phyloP scores from a whole-genome alignment of 169 alveolate species.

The Plasmodium adleri region DNA sequence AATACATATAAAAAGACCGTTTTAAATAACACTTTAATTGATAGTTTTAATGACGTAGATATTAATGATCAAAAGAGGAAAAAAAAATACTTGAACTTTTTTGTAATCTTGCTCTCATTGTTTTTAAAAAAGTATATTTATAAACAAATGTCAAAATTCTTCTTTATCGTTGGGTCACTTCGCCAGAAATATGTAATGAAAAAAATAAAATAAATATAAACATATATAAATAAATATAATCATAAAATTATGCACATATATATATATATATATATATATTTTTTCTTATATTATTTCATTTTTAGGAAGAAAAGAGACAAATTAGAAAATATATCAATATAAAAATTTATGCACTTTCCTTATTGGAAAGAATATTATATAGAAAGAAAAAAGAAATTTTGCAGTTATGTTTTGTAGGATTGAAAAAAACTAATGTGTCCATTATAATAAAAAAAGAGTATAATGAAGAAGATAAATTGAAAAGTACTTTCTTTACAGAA shows the following conservation, averaged over 20 bases:
- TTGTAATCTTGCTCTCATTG: slow-evolving; percentile 31
- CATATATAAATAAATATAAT: background rate
- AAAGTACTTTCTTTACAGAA: background rate
- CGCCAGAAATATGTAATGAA: slow-evolving; percentile 24
- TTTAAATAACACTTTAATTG: slow-evolving; percentile 48
- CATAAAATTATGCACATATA: too few species aligned
- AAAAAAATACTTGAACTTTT: slow-evolving; percentile 56
- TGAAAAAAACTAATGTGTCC: background rate
- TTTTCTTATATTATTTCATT: background rate
- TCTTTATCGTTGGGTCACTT: slow-evolving; percentile 35
- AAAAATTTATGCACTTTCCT: slow-evolving; percentile 23
- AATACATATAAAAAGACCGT: slow-evolving; percentile 11
- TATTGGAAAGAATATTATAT: slow-evolving; percentile 25
- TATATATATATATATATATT: background rate
- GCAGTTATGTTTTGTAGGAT: background rate
- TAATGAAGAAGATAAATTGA: background rate
- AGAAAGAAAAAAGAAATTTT: background rate
- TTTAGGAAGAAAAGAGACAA: slow-evolving; percentile 39
- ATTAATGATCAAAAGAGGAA: slow-evolving; percentile 48
- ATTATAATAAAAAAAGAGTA: background rate
- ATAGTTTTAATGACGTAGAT: slow-evolving; percentile 54
- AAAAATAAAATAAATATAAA: background rate
- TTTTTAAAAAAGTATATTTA: slow-evolving; percentile 41
- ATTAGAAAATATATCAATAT: slow-evolving; percentile 40
- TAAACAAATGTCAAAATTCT: slow-evolving; percentile 14